Evolutionary conservation across 75 land plant genomes (phyloP).

Genomic region (Chamaecyparis obtusa): DNA sequence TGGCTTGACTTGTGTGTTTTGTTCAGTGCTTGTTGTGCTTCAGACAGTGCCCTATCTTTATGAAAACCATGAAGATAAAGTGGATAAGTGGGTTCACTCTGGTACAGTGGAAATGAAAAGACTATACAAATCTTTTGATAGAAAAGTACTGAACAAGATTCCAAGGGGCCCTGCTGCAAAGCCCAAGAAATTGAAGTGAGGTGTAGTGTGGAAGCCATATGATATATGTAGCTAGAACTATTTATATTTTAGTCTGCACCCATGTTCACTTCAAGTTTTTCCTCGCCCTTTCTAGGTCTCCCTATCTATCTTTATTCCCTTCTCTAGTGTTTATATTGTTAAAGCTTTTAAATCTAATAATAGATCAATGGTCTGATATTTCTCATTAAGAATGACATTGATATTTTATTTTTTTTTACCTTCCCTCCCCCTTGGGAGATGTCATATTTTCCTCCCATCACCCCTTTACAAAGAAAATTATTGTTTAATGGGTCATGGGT

Average conservation of each 20-base stretch:
- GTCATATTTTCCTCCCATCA: too few species aligned
- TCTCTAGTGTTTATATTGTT: background rate
- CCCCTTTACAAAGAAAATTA: too few species aligned
- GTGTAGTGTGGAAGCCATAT: background rate
- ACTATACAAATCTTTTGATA: constrained; percentile 66
- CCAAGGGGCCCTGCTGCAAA: constrained; percentile 48
- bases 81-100: constrained; percentile 54
- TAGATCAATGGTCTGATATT: too few species aligned
- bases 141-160: constrained; percentile 63
- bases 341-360: background rate
- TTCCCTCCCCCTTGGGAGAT: too few species aligned
- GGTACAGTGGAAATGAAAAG: constrained; percentile 49
- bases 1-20: background rate
- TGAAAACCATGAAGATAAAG: constrained; percentile 82
- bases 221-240: too few species aligned
- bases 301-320: too few species aligned
- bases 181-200: background rate
- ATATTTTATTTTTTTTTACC: too few species aligned
- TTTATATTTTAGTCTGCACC: too few species aligned
- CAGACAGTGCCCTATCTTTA: constrained; percentile 77
- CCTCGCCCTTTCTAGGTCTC: too few species aligned
- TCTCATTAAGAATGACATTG: too few species aligned
- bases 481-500: too few species aligned
- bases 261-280: background rate
- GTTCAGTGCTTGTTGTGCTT: constrained; percentile 51